phyloP scores from a whole-genome alignment of 1,284 basidiomycete genomes.

The Serendipita sp. region DNA sequence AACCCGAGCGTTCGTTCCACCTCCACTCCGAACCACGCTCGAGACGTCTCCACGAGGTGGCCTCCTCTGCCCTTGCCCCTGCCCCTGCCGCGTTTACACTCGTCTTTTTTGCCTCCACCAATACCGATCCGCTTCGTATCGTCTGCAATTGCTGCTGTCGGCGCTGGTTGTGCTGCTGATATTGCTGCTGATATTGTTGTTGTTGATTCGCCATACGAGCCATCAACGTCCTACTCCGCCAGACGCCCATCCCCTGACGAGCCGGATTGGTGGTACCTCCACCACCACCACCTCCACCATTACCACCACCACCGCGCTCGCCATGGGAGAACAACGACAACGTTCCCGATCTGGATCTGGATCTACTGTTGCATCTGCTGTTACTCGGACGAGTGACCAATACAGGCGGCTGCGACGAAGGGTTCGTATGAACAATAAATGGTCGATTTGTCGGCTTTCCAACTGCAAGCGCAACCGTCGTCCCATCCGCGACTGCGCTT shows the following conservation, averaged over 20 bases:
- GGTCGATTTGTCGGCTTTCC: neutral
- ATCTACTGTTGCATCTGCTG: too few species aligned
- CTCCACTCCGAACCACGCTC: neutral
- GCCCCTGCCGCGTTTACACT: neutral
- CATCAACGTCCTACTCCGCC: too few species aligned
- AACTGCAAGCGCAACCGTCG: too few species aligned
- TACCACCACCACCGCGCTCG: neutral
- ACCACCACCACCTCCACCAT: neutral
- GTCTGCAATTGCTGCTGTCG: neutral
- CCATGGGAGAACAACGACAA: too few species aligned
- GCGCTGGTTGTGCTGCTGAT: neutral
- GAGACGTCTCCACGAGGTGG: neutral
- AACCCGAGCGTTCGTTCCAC: neutral
- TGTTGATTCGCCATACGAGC: too few species aligned
- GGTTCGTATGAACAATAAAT: too few species aligned
- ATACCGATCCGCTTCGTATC: neutral
- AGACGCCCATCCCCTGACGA: too few species aligned
- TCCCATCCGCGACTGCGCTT: too few species aligned
- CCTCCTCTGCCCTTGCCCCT: neutral
- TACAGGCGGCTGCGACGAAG: too few species aligned
- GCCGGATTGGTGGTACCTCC: too few species aligned
- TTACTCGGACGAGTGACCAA: too few species aligned
- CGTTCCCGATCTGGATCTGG: too few species aligned
- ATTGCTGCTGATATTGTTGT: neutral
- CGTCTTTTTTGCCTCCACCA: neutral